Conservation (phyloP, 2,329 filamentous ascomycete species). For the Diaporthe batatas region DNA sequence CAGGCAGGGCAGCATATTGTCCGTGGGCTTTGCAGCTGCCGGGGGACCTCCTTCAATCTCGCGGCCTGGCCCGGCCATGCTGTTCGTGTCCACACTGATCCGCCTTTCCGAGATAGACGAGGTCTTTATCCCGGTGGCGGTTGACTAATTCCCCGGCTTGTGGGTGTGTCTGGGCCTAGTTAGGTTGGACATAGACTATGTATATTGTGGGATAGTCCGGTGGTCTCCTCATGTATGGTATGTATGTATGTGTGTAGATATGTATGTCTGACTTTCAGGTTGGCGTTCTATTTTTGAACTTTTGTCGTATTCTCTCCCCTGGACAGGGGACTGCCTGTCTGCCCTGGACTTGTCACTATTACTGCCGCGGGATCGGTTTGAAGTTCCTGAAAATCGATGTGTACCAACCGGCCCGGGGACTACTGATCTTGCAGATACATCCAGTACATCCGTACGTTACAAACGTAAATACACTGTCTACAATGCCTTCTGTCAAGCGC, state of each 20-base stretch:
- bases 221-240: not conserved
- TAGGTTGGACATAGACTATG: not conserved
- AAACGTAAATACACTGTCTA: not conserved
- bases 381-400: not conserved
- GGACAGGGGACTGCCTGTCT: conserved; percentile 1
- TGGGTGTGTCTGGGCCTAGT: not conserved
- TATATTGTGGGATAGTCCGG: too few relatives aligned
- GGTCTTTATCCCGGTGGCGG: conserved; percentile 10
- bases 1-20: conserved; percentile 9
- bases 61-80: conserved; percentile 27
- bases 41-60: conserved; percentile 29
- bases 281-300: conserved; percentile 31
- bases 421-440: conserved; percentile 9
- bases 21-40: conserved; percentile 34
- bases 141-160: conserved; percentile 22
- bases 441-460: not conserved
- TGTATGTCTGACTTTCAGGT: conserved; percentile 27
- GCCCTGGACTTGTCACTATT: not conserved
- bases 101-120: conserved; percentile 22
- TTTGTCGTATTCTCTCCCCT: not conserved
- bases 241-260: conserved; percentile 15
- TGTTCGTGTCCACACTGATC: not conserved
- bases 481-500: not conserved
- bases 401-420: not conserved
- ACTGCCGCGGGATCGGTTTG: conserved; percentile 14